phyloP scores from a whole-genome alignment of 345 rosid genomes.

The Dovyalis caffra region DNA sequence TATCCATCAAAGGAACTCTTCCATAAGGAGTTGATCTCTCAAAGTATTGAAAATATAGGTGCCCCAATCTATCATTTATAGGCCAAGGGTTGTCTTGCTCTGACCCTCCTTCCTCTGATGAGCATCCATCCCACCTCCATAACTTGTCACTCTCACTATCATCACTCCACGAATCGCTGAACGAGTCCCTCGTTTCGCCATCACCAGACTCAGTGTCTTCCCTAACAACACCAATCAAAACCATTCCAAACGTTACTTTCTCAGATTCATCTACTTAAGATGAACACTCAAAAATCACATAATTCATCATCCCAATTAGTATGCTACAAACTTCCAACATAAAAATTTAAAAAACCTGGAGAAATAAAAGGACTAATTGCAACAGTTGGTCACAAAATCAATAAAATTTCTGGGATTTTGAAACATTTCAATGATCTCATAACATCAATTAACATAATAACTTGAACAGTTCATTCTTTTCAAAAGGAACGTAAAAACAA shows the following conservation, averaged over 20 bases:
- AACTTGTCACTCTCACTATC: constrained; percentile 88
- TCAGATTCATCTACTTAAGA: not conserved
- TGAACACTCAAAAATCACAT: constrained; percentile 3
- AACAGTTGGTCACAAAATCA: not conserved
- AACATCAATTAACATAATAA: not conserved
- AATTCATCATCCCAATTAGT: not conserved
- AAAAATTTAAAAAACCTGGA: not conserved
- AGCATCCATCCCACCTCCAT: constrained; percentile 75
- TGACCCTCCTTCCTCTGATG: constrained; percentile 85
- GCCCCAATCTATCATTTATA: constrained; percentile 72
- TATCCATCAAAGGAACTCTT: constrained; percentile 97
- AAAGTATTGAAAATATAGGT: constrained; percentile 70
- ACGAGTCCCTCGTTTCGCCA: constrained; percentile 73
- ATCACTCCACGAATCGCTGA: constrained; percentile 80
- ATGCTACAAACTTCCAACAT: not conserved
- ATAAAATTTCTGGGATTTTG: not conserved
- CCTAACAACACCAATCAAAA: constrained; percentile 38
- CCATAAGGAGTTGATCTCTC: constrained; percentile 93
- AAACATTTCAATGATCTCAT: not conserved
- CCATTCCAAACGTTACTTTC: not conserved
- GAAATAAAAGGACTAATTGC: not conserved
- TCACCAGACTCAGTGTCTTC: constrained; percentile 77
- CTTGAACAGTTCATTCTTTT: not conserved
- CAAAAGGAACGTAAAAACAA: not conserved
- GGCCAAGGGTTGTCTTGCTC: constrained; percentile 66